Evolutionary conservation across 164 flowering plant species (phyloP), one percentile per base, ranked within the genome.

Genomic region (Buxus sempervirens): DNA sequence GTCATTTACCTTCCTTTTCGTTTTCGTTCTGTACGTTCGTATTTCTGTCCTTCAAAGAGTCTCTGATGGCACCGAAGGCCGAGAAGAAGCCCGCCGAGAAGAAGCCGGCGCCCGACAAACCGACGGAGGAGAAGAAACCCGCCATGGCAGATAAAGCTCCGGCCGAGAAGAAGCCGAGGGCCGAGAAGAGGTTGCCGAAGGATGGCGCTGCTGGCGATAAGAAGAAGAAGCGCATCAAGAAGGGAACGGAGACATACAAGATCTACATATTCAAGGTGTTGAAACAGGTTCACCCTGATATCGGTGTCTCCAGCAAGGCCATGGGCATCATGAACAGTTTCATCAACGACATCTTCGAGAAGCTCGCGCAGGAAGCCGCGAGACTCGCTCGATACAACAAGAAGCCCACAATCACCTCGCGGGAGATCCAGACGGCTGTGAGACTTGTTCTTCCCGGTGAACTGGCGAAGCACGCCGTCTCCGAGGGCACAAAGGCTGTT

Each of bases 351-450:
- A 79, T 79, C 68, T 80, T 80, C 48, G 82, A 80, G 78, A 77
- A 77, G 68, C 81, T 80, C 9, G 86, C 84, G 0, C 79, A 75
- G 80, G 86, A 82, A 45, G 48, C 86, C 0, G 78, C 86, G 1
- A 59, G 69, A 38, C 73, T 82, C 21, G 83, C 86, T 1, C 63
- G 86, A 45, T 83, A 83, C 71, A 83, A 80, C 75, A 83, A 80
- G 82, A 79, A 79, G 70, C 82, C 77, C 13, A 79, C 82, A 6
- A 79, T 79, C 58, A 76, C 86, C 0, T 78, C 82, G 0, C 41
- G 85, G 70, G 85, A 82, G 73, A 82, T 82, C 64, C 86, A 83
- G 78, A 81, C 86, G 12, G 83, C 86, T 1, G 84, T 83, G 0
- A 60, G 86, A 15, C 72, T 83, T 25, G 86, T 83, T 3, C 68